Evolutionary conservation across 495 filamentous ascomycete species (phyloP).

Genomic region (Podospora appendiculata): DNA sequence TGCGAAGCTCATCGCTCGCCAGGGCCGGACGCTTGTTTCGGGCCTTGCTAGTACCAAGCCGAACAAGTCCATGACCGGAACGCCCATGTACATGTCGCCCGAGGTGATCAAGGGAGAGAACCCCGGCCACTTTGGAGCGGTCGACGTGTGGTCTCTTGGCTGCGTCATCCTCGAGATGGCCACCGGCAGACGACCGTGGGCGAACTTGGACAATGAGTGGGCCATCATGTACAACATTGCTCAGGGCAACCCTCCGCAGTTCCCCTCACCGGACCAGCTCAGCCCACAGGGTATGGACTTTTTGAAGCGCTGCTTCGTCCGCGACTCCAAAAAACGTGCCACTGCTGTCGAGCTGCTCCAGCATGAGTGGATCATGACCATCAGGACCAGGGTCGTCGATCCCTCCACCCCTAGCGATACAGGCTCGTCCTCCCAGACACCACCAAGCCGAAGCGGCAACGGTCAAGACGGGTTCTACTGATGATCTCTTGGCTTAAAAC

Average conservation of each 20-base stretch:
- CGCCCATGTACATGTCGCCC: slow-evolving; percentile 99
- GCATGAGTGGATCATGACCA: slow-evolving; percentile 85
- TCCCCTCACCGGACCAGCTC: slow-evolving; percentile 77
- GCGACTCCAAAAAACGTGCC: slow-evolving; percentile 70
- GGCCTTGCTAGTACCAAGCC: slow-evolving; percentile 52
- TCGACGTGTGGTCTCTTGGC: slow-evolving; percentile 94
- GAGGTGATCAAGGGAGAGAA: slow-evolving; percentile 91
- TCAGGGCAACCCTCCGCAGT: slow-evolving; percentile 82
- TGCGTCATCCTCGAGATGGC: slow-evolving; percentile 98
- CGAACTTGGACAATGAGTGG: slow-evolving; percentile 97
- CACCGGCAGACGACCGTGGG: slow-evolving; percentile 91
- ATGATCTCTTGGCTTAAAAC: not conserved
- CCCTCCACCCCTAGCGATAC: slow-evolving; percentile 47
- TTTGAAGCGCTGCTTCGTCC: slow-evolving; percentile 75
- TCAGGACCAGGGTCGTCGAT: slow-evolving; percentile 47
- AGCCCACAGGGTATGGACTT: slow-evolving; percentile 82
- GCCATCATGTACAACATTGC: slow-evolving; percentile 99
- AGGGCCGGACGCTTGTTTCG: slow-evolving; percentile 77
- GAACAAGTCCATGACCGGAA: slow-evolving; percentile 92
- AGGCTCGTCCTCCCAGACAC: slow-evolving; percentile 31
- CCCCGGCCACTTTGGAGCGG: slow-evolving; percentile 68
- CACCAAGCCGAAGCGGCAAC: slow-evolving; percentile 12
- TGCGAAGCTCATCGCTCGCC: slow-evolving; percentile 91
- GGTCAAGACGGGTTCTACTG: slow-evolving; percentile 7
- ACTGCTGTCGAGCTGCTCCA: slow-evolving; percentile 86